Evolutionary conservation across 2,329 filamentous ascomycete genomes (phyloP).

Genomic region (Septoria linicola): DNA sequence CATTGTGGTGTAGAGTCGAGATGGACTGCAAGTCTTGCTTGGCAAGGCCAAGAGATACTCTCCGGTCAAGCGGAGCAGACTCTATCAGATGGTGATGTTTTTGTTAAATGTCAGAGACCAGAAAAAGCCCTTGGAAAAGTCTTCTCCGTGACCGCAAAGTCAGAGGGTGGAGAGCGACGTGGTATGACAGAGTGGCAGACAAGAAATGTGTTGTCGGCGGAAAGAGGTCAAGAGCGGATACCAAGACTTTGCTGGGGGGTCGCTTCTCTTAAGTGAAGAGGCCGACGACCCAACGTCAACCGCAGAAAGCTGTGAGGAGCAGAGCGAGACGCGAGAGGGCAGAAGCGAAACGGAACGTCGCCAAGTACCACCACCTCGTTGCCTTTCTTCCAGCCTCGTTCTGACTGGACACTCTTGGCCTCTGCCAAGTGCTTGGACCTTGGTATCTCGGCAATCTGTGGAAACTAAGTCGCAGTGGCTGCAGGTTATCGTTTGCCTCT

Average conservation of each 20-base stretch:
- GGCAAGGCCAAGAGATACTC: conserved; percentile 11
- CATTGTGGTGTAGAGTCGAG: neutral
- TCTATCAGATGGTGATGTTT: neutral
- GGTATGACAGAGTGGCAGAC: neutral
- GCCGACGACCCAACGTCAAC: neutral
- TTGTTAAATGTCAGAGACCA: neutral
- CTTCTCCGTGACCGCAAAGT: neutral
- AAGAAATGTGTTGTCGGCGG: neutral
- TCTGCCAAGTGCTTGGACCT: conserved; percentile 2
- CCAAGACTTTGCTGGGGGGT: conserved; percentile 11
- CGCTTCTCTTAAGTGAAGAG: conserved; percentile 6
- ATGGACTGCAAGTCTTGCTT: neutral
- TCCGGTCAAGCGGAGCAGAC: neutral
- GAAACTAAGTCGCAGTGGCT: neutral
- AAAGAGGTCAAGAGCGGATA: conserved; percentile 8
- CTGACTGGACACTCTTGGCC: conserved; percentile 3
- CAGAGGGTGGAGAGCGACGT: neutral
- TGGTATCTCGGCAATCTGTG: neutral
- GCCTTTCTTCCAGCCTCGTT: conserved; percentile 5
- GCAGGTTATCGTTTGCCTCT: conserved; percentile 2
- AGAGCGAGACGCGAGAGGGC: neutral
- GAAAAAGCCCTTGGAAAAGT: neutral
- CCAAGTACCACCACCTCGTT: conserved; percentile 1
- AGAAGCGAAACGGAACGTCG: conserved; percentile 8
- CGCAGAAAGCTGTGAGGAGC: neutral